Evolutionary conservation across 2,329 filamentous ascomycete genomes (phyloP), one percentile per base, ranked within the genome.

Genomic region (Triangularia verruculosa): DNA sequence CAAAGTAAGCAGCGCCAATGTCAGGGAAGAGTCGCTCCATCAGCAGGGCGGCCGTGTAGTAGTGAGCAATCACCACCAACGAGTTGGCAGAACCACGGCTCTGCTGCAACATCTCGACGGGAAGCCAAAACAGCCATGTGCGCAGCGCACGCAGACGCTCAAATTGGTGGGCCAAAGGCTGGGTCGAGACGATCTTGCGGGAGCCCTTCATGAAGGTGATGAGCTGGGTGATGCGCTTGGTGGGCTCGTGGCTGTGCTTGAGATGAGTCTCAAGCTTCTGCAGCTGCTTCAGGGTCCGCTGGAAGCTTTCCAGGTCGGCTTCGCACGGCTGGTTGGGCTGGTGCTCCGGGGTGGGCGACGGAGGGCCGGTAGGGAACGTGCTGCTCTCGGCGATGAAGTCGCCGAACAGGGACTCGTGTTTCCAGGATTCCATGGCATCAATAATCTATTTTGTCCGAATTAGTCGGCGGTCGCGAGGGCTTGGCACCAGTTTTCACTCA

Each of bases 81-180:
- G 92, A 89, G 64, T 86, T 91, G 24, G 91, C 85, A 68, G 94
- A 92, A 34, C 86, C 86, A 58, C 89, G 87, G 55, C 89, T 90
- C 68, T 88, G 87, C 74, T 94, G 89, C 25, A 97, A 83, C 70
- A 93, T 89, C 69, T 88, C 87, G 32, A 97, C 88, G 0, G 95
- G 95, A 61, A 97, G 86, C 93, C 94, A 98, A 78, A 98, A 97
- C 15, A 98, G 85, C 93, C 94, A 97, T 70, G 91, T 91, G 61
- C 93, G 86, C 64, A 99, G 84, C 9, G 92, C 89, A 68, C 96
- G 93, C 11, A 98, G 86, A 68, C 93, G 90, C 72, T 93, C 90
- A 74, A 97, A 98, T 73, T 96, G 92, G 73, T 96, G 88, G 67
- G 92, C 89, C 24, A 93, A 87, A 24, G 88, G 86, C 67, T 90